Conservation (phyloP, 345 rosid species). For the Bruguiera sexangula region DNA sequence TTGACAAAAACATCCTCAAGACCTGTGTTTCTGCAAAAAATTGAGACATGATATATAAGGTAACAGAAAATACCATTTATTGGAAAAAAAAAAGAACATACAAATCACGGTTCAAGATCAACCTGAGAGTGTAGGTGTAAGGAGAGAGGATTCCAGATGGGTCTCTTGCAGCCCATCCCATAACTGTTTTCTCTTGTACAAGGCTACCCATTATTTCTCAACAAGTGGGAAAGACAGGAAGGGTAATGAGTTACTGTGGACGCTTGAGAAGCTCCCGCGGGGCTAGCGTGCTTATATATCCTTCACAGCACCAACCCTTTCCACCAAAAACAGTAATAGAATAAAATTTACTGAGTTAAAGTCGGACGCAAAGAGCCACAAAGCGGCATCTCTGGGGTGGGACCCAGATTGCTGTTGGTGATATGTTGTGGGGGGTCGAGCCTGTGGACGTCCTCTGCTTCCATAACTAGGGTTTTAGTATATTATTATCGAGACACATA, state of each 20-base stretch:
- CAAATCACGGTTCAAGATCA: neutral
- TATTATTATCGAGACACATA: too few species aligned
- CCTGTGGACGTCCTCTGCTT: neutral
- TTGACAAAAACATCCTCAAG: slow-evolving; percentile 49
- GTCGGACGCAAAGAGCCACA: neutral
- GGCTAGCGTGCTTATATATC: neutral
- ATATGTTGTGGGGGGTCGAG: neutral
- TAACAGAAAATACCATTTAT: neutral
- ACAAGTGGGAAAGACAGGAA: neutral
- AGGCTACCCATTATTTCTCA: slow-evolving; percentile 16
- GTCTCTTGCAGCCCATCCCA: slow-evolving; percentile 59
- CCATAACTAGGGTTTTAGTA: neutral
- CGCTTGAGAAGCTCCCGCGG: neutral
- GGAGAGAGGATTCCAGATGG: slow-evolving; percentile 51
- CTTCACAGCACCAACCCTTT: too few species aligned
- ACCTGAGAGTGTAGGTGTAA: slow-evolving; percentile 50
- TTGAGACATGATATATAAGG: neutral
- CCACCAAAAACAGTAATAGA: too few species aligned
- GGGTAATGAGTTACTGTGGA: neutral
- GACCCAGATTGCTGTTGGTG: neutral
- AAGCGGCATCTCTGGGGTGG: neutral
- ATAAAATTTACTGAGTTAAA: too few species aligned
- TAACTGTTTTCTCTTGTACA: slow-evolving; percentile 31
- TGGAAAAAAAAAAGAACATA: neutral
- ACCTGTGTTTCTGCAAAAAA: slow-evolving; percentile 38